Conservation (phyloP, 768 basidiomycete species). For the Termitomyces bulborhizus region DNA sequence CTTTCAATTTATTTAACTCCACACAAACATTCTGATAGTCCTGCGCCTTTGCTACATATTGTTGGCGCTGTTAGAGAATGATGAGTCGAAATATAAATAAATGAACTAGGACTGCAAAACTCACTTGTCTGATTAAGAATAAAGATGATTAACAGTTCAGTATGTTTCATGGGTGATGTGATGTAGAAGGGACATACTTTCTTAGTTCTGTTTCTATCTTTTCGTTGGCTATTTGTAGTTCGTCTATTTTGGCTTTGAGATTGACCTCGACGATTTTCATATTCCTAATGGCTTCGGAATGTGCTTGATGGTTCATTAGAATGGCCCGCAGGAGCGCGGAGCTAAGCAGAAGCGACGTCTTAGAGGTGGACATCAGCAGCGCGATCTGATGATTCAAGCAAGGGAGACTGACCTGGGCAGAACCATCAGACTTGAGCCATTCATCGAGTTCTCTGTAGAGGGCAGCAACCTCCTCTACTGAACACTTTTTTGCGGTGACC, state of each 20-base stretch:
- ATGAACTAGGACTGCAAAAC: conserved; percentile 21
- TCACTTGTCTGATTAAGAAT: conserved; percentile 48
- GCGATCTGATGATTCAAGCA: conserved; percentile 3
- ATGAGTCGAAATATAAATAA: conserved; percentile 6
- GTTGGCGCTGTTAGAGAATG: conserved; percentile 38
- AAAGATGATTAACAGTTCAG: conserved; percentile 11
- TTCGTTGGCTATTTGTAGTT: conserved; percentile 47
- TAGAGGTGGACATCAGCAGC: conserved; percentile 8
- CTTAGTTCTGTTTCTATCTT: conserved; percentile 67
- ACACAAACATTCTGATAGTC: conserved; percentile 63
- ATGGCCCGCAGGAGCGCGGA: conserved; percentile 77
- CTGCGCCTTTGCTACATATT: conserved; percentile 62
- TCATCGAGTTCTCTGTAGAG: conserved; percentile 76
- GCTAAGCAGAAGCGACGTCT: conserved; percentile 62
- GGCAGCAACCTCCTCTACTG: conserved; percentile 75
- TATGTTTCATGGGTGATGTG: conserved; percentile 13
- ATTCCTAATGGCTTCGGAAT: conserved; percentile 68
- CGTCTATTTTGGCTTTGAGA: conserved; percentile 62
- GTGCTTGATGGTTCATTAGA: conserved; percentile 75
- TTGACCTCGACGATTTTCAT: conserved; percentile 57
- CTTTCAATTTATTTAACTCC: conserved; percentile 56
- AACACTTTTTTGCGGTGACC: conserved; percentile 81
- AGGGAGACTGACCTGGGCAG: conserved; percentile 53
- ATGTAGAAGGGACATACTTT: conserved; percentile 43
- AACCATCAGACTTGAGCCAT: conserved; percentile 60